Base-by-base conservation (phyloP, 345 rosid genomes). In the Passiflora organensis region DNA sequence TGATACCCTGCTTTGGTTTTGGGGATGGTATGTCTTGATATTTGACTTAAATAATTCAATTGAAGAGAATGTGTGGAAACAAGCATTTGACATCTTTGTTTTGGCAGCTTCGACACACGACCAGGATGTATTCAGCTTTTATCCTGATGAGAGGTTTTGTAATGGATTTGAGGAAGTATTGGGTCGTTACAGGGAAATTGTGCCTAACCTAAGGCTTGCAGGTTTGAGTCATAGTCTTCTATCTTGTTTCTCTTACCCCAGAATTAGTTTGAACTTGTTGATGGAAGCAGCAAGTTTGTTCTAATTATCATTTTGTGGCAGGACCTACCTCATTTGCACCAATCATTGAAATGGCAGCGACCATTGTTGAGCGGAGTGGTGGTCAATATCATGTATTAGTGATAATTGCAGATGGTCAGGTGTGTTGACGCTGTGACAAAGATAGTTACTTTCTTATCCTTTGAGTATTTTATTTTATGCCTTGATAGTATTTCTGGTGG, bases 391-490 rank as follows among this genome's bases (percentile, higher is more conserved):
- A 68, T 56, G 72, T 68, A 34, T 11, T 68, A 15, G 20, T 68
- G 49, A 68, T 68, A 61, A 68, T 68, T 18, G 72, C 67, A 15
- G 72, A 68, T 44, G 72, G 72, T 17, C 72, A 68, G 72, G 72
- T 68, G 42, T 20, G 16, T 17, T 21, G 21, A n/a, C n/a, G n/a
- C n/a, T n/a, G n/a, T n/a, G n/a, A n/a, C n/a, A n/a, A n/a, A n/a
- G n/a, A n/a, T n/a, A n/a, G n/a, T n/a, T n/a, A n/a, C n/a, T n/a
- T n/a, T n/a, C n/a, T n/a, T n/a, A n/a, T n/a, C n/a, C n/a, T n/a
- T n/a, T n/a, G n/a, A n/a, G n/a, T n/a, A n/a, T n/a, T n/a, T n/a
- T n/a, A n/a, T 37, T 16, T 6, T 20, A 11, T 6, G 43, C n/a
- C 43, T 15, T 41, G 5, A 11, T 41, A 6, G 14, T 41, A n/a